Evolutionary conservation across 2,329 filamentous ascomycete genomes (phyloP).

Genomic region (Zasmidium cellare): DNA sequence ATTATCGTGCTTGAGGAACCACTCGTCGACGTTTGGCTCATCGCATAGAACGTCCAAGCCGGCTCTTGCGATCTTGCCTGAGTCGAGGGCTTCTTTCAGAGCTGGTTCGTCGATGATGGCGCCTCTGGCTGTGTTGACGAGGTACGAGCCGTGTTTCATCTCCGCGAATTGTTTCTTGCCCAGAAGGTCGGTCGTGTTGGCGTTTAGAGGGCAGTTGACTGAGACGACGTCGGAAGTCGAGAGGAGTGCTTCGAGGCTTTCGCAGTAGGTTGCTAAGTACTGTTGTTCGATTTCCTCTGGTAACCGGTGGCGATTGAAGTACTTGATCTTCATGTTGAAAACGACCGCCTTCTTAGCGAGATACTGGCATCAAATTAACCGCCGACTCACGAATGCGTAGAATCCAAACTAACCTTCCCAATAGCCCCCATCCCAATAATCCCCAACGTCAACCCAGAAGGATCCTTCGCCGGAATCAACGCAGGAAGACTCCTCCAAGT

Average conservation of each 20-base stretch:
- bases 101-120: constrained; percentile 52
- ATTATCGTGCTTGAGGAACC: constrained; percentile 46
- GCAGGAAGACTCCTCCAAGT: constrained; percentile 11
- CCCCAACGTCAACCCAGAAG: constrained; percentile 60
- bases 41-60: constrained; percentile 52
- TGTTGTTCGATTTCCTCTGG: constrained; percentile 16
- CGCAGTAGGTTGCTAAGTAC: constrained; percentile 55
- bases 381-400: neutral
- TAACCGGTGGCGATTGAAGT: constrained; percentile 59
- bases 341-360: constrained; percentile 61
- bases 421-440: constrained; percentile 68
- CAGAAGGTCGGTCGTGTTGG: constrained; percentile 43
- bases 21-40: constrained; percentile 50
- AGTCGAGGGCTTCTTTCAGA: constrained; percentile 48
- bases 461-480: constrained; percentile 54
- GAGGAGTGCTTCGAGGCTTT: constrained; percentile 47
- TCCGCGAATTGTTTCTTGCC: constrained; percentile 40
- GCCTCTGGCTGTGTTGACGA: constrained; percentile 56
- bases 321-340: constrained; percentile 67
- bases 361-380: constrained; percentile 3
- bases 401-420: constrained; percentile 25
- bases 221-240: constrained; percentile 44
- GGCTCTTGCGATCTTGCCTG: constrained; percentile 47
- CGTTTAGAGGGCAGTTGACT: constrained; percentile 51
- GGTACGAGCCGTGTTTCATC: constrained; percentile 50